phyloP scores from a whole-genome alignment of 208 protist genomes.

The Trypanosoma theileri region DNA sequence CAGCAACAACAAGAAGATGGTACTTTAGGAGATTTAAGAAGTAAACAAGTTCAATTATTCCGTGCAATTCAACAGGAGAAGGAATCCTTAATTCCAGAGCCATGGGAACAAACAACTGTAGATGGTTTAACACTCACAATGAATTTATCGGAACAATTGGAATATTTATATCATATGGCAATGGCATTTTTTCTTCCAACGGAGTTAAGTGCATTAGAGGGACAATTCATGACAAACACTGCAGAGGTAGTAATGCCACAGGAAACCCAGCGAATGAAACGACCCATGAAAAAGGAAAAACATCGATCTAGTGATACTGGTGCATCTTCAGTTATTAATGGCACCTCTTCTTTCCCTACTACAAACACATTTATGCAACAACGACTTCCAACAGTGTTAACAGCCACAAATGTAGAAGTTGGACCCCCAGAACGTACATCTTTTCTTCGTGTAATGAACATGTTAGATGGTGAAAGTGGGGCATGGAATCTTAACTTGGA shows the following conservation, averaged over 20 bases:
- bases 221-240: slow-evolving; percentile 39
- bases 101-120: slow-evolving; percentile 39
- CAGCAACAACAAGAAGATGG: no score
- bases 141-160: slow-evolving; percentile 5
- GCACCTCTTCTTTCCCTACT: neutral
- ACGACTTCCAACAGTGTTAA: slow-evolving; percentile 6
- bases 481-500: slow-evolving; percentile 36
- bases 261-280: slow-evolving; percentile 7
- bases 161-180: slow-evolving; percentile 28
- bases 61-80: slow-evolving; percentile 39
- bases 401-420: slow-evolving; percentile 21
- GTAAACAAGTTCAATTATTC: slow-evolving; percentile 7
- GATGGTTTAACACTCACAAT: neutral
- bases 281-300: slow-evolving; percentile 17
- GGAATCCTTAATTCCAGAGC: slow-evolving; percentile 48
- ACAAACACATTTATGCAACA: slow-evolving; percentile 14
- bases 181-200: slow-evolving; percentile 45
- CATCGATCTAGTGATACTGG: neutral
- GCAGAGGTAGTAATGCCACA: neutral
- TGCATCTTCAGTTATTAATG: neutral
- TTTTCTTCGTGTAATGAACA: slow-evolving; percentile 31
- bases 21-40: neutral
- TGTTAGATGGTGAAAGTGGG: slow-evolving; percentile 37
- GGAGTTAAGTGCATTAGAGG: slow-evolving; percentile 54
- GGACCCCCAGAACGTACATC: slow-evolving; percentile 32